A percentile compares a stretch with the other conserved stretches of the same genome.
phyloP scores from a whole-genome alignment of 768 basidiomycete species.

The Amanita muscaria region DNA sequence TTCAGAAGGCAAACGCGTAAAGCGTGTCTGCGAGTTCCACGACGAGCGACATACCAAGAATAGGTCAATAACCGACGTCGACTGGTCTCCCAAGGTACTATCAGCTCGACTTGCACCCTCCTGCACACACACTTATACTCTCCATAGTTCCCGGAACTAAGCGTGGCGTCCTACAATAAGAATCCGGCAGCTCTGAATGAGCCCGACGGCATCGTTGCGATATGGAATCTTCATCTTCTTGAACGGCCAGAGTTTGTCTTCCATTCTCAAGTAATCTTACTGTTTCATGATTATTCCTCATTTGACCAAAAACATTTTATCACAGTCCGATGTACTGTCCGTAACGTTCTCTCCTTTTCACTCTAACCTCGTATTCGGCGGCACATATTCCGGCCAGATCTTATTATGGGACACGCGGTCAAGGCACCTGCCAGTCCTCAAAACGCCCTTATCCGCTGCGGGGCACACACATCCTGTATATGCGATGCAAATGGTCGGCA shows the following conservation, averaged over 20 bases:
- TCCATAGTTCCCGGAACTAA: constrained; percentile 85
- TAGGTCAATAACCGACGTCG: constrained; percentile 90
- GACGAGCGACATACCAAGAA: constrained; percentile 90
- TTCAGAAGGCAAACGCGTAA: constrained; percentile 82
- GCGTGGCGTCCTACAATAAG: constrained; percentile 96
- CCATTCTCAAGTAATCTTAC: constrained; percentile 75
- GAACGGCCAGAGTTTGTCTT: constrained; percentile 98
- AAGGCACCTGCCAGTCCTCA: constrained; percentile 91
- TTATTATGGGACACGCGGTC: constrained; percentile 97
- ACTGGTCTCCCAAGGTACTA: constrained; percentile 95
- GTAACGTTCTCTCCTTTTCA: constrained; percentile 97
- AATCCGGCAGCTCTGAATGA: constrained; percentile 90
- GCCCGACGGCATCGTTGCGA: constrained; percentile 92
- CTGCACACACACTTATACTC: not conserved
- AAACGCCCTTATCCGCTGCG: constrained; percentile 91
- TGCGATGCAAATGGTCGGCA: constrained; percentile 96
- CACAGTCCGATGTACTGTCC: constrained; percentile 92
- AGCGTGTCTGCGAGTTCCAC: constrained; percentile 88
- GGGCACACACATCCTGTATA: constrained; percentile 99
- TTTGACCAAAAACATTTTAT: constrained; percentile 10
- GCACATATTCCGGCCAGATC: constrained; percentile 99
- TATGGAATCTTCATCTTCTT: constrained; percentile 94
- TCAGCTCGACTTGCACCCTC: not conserved
- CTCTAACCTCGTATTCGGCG: constrained; percentile 93
- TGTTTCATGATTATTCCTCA: constrained; percentile 2